phyloP scores from a whole-genome alignment of 768 basidiomycete genomes.

The Chiua virens region DNA sequence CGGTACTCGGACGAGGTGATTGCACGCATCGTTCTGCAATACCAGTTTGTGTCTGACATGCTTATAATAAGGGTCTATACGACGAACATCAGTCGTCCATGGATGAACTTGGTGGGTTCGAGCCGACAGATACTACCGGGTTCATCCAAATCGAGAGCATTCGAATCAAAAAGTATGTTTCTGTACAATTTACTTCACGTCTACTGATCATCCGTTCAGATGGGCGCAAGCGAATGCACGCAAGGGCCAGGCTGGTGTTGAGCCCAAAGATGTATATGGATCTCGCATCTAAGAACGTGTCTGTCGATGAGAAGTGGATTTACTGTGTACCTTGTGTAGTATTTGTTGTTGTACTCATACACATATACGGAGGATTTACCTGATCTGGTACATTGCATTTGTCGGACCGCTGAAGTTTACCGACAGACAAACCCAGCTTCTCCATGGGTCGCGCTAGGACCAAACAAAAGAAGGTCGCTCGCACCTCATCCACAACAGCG shows the following conservation, averaged over 20 bases:
- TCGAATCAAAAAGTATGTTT: conserved; percentile 89
- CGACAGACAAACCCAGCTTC: too few species aligned
- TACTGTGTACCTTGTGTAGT: conserved; percentile 1
- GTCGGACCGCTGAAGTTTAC: too few species aligned
- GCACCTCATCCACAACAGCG: conserved; percentile 10
- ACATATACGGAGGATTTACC: too few species aligned
- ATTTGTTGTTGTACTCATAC: too few species aligned
- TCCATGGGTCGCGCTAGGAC: conserved; percentile 57
- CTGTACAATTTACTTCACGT: neutral
- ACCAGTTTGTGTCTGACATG: neutral
- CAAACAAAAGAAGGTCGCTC: conserved; percentile 35
- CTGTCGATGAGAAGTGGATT: neutral
- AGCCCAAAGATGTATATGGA: conserved; percentile 78
- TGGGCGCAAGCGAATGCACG: conserved; percentile 88
- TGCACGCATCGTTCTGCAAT: neutral
- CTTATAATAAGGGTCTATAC: conserved; percentile 69
- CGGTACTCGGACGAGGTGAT: conserved; percentile 80
- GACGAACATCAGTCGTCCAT: conserved; percentile 95
- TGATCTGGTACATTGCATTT: too few species aligned
- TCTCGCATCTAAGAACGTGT: conserved; percentile 43
- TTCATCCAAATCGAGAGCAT: conserved; percentile 99
- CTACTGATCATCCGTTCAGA: conserved; percentile 36
- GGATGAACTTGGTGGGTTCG: conserved; percentile 98
- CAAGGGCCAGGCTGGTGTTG: conserved; percentile 80
- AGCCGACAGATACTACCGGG: conserved; percentile 91